Conservation (phyloP, 1,139 yeast species). For the Sugiyamaella sp. region DNA sequence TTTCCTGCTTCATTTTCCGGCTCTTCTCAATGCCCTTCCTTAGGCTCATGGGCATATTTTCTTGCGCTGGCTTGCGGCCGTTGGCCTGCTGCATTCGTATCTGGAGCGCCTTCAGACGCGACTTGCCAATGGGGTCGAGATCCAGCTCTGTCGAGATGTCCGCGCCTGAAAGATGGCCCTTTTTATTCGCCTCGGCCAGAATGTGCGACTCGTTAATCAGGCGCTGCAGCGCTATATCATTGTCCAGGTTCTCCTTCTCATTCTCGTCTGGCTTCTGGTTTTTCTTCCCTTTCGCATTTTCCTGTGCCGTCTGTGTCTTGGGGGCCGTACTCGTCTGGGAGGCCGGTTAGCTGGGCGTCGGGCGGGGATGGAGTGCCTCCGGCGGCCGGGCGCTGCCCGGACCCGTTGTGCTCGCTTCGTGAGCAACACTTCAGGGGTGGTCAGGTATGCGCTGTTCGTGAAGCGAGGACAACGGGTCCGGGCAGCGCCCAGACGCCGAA, state of each 20-base stretch:
- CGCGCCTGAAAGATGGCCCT: slow-evolving; percentile 63
- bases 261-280: slow-evolving; percentile 28
- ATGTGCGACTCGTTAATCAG: slow-evolving; percentile 85
- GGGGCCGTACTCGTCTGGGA: slow-evolving; percentile 46
- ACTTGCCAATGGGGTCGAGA: slow-evolving; percentile 78
- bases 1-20: slow-evolving; percentile 53
- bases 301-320: slow-evolving; percentile 38
- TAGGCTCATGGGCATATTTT: slow-evolving; percentile 85
- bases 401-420: background rate
- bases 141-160: slow-evolving; percentile 69
- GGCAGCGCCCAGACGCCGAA: slow-evolving; percentile 1
- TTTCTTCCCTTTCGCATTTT: slow-evolving; percentile 28
- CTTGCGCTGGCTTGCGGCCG: slow-evolving; percentile 48
- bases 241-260: slow-evolving; percentile 52
- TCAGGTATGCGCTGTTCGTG: background rate
- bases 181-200: slow-evolving; percentile 55
- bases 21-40: slow-evolving; percentile 79
- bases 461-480: slow-evolving; percentile 1
- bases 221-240: slow-evolving; percentile 83
- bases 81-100: slow-evolving; percentile 54
- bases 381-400: background rate
- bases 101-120: slow-evolving; percentile 72
- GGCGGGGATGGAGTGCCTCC: background rate
- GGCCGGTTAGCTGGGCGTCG: background rate
- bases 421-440: no score